A percentile compares a stretch with the other conserved stretches of the same genome.
phyloP scores from a whole-genome alignment of 352 stramenopile genomes.

The Pythium monospermum region DNA sequence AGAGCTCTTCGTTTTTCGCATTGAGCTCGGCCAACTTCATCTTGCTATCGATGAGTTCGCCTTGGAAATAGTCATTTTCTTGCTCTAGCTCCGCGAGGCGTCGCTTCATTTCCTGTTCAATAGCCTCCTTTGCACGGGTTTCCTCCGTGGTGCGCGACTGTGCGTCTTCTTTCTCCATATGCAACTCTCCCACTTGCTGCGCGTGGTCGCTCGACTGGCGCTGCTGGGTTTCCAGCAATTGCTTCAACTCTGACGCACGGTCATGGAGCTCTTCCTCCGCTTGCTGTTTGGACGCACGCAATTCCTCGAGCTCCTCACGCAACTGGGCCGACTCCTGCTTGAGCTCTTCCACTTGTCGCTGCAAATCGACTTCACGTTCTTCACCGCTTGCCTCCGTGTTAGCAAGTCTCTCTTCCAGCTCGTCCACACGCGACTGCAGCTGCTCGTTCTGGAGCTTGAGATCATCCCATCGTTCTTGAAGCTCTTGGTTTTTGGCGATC shows the following conservation, averaged over 20 bases:
- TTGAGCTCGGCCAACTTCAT: constrained; percentile 74
- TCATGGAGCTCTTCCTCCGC: constrained; percentile 47
- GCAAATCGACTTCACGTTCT: constrained; percentile 39
- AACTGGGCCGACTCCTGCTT: constrained; percentile 43
- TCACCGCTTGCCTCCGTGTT: constrained; percentile 32
- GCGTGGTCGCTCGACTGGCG: constrained; percentile 34
- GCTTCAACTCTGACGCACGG: constrained; percentile 33
- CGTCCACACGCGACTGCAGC: constrained; percentile 54
- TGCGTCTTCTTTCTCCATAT: constrained; percentile 53
- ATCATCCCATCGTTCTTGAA: constrained; percentile 51
- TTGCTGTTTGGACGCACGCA: constrained; percentile 43
- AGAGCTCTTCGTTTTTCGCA: constrained; percentile 68
- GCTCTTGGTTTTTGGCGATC: constrained; percentile 46
- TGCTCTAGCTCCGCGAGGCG: constrained; percentile 44
- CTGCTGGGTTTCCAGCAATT: constrained; percentile 41
- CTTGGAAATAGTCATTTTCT: constrained; percentile 82
- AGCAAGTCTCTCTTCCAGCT: constrained; percentile 42
- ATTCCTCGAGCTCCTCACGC: constrained; percentile 39
- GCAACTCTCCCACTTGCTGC: constrained; percentile 33
- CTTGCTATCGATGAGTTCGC: constrained; percentile 80
- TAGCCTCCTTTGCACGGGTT: constrained; percentile 27
- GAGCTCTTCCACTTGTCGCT: constrained; percentile 44
- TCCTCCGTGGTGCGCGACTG: constrained; percentile 36
- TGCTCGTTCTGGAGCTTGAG: constrained; percentile 47
- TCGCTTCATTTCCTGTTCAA: constrained; percentile 32